Base-by-base conservation (phyloP, 495 filamentous ascomycete species). In the Daldinia vernicosa region DNA sequence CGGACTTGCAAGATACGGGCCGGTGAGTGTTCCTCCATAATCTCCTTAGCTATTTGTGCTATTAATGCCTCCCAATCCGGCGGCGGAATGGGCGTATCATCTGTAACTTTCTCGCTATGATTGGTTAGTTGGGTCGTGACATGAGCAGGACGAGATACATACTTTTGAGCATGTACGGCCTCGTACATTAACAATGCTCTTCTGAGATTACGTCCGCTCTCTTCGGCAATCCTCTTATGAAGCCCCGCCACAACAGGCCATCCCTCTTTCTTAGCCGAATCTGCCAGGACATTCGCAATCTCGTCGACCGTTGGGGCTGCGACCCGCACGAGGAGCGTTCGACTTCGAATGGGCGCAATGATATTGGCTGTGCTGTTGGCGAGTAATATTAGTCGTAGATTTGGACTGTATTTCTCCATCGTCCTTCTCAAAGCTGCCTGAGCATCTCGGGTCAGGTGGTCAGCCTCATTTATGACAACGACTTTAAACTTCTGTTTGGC, bases 321-420 rank as follows among this genome's bases (percentile, higher is more conserved):
- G 45, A 99, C 95, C 66, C 95, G 87, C 56, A 99, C 92, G 52
- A 99, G 84, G 77, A 99, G 82, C 60, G 93, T 96, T 74, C 95
- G 84, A 60, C 90, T 93, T 63, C 94, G 86, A 76, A 99, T 99
- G 1, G 95, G 95, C 17, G 94, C 94, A 80, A 98, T 99, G 73
- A 99, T 99, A 74, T 97, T 97, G 62, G 93, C 92, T 32, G 95
- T 99, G 68, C 90, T 93, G 75, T 98, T 98, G 47, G 95, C 96
- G 52, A 98, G 82, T 51, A 99, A 81, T 53, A 99, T 97, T 72
- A 99, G 80, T 35, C 95, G 84, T 69, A 99, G 71, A 79, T 98
- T 99, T 22, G 95, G 95, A 69, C 90, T 93, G 81, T 99, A 99
- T 84, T 99, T 99, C 83, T 99, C 95, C 95, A 99, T 99, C 0